phyloP scores from a whole-genome alignment of 768 basidiomycete species.

The Coprinopsis sp. region DNA sequence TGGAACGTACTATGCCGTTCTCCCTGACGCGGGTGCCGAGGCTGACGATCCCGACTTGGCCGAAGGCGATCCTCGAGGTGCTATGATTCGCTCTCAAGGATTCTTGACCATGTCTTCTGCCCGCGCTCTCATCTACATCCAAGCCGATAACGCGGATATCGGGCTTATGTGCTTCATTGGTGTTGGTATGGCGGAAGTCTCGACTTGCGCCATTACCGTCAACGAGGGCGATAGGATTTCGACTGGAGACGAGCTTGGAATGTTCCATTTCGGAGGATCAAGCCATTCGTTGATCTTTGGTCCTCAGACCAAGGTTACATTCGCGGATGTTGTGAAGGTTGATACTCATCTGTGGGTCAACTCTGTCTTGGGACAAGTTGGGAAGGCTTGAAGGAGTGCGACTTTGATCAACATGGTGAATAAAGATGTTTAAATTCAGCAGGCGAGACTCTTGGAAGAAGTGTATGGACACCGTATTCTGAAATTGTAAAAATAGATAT shows the following conservation, averaged over 20 bases:
- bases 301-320: neutral
- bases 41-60: constrained; percentile 17
- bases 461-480: too few relatives aligned
- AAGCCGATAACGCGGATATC: constrained; percentile 45
- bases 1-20: constrained; percentile 45
- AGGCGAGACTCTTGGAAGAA: too few relatives aligned
- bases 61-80: constrained; percentile 12
- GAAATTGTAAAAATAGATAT: too few relatives aligned
- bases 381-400: neutral
- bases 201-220: constrained; percentile 52
- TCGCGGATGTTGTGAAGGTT: neutral
- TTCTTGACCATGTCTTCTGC: constrained; percentile 44
- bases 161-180: constrained; percentile 55
- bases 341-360: neutral
- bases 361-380: neutral
- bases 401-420: too few relatives aligned
- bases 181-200: constrained; percentile 60
- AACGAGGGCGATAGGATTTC: constrained; percentile 37
- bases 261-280: constrained; percentile 58
- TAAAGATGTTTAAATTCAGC: too few relatives aligned
- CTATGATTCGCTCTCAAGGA: constrained; percentile 9
- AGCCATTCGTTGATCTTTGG: constrained; percentile 20
- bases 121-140: constrained; percentile 51
- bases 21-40: constrained; percentile 12
- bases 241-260: constrained; percentile 55